Evolutionary conservation across 2,329 filamentous ascomycete species (phyloP).

Genomic region (Neopestalotiopsis sp.): DNA sequence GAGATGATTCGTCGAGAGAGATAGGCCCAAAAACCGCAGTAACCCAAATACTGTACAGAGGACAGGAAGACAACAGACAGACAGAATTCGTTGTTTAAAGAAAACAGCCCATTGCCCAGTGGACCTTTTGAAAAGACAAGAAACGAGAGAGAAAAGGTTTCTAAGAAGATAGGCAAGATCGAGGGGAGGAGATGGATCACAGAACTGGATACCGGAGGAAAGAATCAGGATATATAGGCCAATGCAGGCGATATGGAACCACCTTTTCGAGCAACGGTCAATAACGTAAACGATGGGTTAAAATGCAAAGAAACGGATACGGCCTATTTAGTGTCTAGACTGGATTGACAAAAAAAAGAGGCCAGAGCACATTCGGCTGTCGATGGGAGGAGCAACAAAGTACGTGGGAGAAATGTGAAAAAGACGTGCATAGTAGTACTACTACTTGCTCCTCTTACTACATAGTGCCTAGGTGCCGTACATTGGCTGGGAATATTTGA

Average conservation of each 20-base stretch:
- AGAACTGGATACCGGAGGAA: slow-evolving; percentile 24
- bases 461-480: background rate
- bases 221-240: slow-evolving; percentile 54
- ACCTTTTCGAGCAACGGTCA: slow-evolving; percentile 29
- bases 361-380: slow-evolving; percentile 12
- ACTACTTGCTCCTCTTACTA: background rate
- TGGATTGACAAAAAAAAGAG: slow-evolving; percentile 11
- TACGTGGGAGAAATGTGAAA: slow-evolving; percentile 12
- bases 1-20: slow-evolving; percentile 6
- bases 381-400: background rate
- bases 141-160: slow-evolving; percentile 21
- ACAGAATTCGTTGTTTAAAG: slow-evolving; percentile 35
- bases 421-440: slow-evolving; percentile 1
- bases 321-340: slow-evolving; percentile 28
- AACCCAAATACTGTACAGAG: slow-evolving; percentile 37
- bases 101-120: slow-evolving; percentile 46
- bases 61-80: slow-evolving; percentile 30
- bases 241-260: slow-evolving; percentile 32
- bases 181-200: slow-evolving; percentile 19
- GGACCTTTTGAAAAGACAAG: slow-evolving; percentile 39
- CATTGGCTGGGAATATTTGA: background rate
- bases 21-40: slow-evolving; percentile 6
- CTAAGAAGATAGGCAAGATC: slow-evolving; percentile 19
- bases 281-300: slow-evolving; percentile 28
- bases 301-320: slow-evolving; percentile 35